These are phyloP conservation scores for Eucalyptus viminalis DNA, from an alignment of 345 rosid species.

Conservation along the genomic window DNA sequence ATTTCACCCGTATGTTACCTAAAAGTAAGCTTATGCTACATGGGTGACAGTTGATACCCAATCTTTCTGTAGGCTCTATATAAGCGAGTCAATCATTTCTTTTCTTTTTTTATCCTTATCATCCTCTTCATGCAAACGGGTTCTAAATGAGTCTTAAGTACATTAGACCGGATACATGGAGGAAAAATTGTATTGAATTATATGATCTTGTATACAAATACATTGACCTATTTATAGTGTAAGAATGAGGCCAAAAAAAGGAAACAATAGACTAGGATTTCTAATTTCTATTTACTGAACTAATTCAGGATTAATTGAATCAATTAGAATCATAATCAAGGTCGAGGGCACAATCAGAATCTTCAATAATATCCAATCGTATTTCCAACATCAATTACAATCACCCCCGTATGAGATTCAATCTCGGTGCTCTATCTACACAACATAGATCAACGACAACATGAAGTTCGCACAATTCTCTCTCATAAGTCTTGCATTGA, in stretches of 20 bases:
- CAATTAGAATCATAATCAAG: no score
- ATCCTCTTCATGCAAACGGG: background rate
- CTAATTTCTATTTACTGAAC: no score
- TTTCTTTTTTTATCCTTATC: background rate
- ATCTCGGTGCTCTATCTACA: background rate
- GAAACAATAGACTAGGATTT: no score
- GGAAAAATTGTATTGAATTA: no score
- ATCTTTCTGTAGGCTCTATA: background rate
- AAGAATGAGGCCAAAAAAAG: no score
- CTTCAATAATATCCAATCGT: no score
- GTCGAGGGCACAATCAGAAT: no score
- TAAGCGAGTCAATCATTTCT: background rate
- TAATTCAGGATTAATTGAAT: no score
- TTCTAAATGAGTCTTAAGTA: background rate
- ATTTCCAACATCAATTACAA: background rate
- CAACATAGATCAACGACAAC: background rate
- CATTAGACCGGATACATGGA: no score
- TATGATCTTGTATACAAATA: no score
- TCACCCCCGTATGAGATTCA: background rate
- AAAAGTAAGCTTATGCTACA: background rate
- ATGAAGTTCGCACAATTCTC: background rate
- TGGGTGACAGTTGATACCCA: background rate
- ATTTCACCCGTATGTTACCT: background rate
- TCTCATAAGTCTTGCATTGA: background rate
- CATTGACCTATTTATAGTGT: no score